phyloP scores from a whole-genome alignment of 2,329 filamentous ascomycete species.

The Chrysosphaeria jannelii region DNA sequence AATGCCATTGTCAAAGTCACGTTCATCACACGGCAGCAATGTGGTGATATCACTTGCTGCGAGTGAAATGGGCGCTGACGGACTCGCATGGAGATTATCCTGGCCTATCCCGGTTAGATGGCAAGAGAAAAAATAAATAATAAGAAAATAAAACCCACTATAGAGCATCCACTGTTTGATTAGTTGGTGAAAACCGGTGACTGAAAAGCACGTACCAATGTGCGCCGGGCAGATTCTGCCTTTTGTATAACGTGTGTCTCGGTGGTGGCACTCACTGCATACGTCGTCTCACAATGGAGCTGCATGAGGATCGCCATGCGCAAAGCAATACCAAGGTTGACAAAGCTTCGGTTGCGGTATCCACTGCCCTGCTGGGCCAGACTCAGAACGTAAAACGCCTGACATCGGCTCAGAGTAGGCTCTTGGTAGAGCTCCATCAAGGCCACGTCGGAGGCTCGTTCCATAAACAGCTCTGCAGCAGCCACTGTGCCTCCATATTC shows the following conservation, averaged over 20 bases:
- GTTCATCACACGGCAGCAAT: slow-evolving; percentile 20
- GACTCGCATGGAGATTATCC: slow-evolving; percentile 23
- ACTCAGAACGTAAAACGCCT: slow-evolving; percentile 26
- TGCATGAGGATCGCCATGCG: slow-evolving; percentile 23
- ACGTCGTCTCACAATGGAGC: slow-evolving; percentile 24
- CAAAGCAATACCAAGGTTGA: slow-evolving; percentile 24
- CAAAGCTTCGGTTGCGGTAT: slow-evolving; percentile 20
- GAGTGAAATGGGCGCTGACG: slow-evolving; percentile 18
- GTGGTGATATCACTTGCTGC: slow-evolving; percentile 21
- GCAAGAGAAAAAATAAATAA: too few relatives aligned
- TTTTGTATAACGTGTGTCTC: slow-evolving; percentile 13
- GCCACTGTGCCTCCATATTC: slow-evolving; percentile 19
- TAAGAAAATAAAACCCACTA: too few relatives aligned
- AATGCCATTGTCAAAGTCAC: slow-evolving; percentile 17
- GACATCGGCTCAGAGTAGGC: slow-evolving; percentile 22
- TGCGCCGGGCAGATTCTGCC: slow-evolving; percentile 24
- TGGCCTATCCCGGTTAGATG: too few relatives aligned
- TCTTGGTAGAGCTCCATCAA: slow-evolving; percentile 19
- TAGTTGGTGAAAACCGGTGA: background rate
- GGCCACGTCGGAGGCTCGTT: slow-evolving; percentile 16
- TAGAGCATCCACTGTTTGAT: slow-evolving; percentile 27
- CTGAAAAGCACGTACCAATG: slow-evolving; percentile 10
- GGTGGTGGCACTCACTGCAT: slow-evolving; percentile 13
- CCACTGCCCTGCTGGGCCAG: slow-evolving; percentile 27
- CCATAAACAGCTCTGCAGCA: slow-evolving; percentile 22